Conservation (phyloP, 2,329 filamentous ascomycete species). For the Blumeriella jaapii region DNA sequence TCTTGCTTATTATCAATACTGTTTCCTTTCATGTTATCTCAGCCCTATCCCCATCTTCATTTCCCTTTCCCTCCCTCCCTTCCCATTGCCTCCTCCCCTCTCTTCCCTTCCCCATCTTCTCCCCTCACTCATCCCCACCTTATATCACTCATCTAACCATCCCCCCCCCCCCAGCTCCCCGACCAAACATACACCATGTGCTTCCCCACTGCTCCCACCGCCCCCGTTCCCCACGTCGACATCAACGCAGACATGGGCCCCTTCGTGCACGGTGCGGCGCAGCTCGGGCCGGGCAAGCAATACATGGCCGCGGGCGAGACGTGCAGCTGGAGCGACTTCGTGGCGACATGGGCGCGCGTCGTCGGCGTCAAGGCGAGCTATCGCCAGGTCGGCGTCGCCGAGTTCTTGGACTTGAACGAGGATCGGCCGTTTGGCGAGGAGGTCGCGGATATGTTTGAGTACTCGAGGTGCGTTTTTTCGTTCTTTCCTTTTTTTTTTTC, state of each 20-base stretch:
- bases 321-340: constrained; percentile 13
- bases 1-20: neutral
- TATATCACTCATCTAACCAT: neutral
- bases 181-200: constrained; percentile 36
- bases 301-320: constrained; percentile 10
- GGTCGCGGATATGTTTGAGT: constrained; percentile 26
- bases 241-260: constrained; percentile 32
- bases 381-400: constrained; percentile 7
- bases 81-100: neutral
- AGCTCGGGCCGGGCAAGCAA: constrained; percentile 17
- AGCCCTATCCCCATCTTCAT: neutral
- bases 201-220: constrained; percentile 33
- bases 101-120: neutral
- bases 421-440: constrained; percentile 21
- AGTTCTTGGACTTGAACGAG: constrained; percentile 25
- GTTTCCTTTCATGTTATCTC: neutral
- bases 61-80: neutral
- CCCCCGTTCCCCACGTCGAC: constrained; percentile 33
- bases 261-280: constrained; percentile 23
- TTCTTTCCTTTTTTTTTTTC: neutral
- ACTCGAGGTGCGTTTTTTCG: constrained; percentile 2
- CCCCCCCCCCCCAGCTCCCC: constrained; percentile 22
- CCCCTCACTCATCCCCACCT: neutral
- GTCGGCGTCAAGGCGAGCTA: constrained; percentile 6
- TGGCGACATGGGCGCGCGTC: constrained; percentile 10